A percentile compares a stretch with the other conserved stretches of the same genome.
phyloP scores from a whole-genome alignment of 2,329 filamentous ascomycete species.

The Colletotrichum tropicicola region DNA sequence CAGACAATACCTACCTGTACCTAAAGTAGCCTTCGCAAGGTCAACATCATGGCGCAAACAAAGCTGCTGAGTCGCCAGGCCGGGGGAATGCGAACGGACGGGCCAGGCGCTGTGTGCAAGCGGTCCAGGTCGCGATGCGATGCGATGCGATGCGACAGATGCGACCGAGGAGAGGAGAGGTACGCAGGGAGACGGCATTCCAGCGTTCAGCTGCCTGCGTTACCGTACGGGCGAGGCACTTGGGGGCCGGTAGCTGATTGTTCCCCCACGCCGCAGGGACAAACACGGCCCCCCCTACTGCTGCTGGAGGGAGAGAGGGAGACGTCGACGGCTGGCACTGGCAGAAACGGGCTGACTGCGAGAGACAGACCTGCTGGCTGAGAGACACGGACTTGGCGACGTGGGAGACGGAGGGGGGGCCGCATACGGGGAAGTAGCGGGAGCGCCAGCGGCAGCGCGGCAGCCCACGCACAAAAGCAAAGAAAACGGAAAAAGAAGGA shows the following conservation, averaged over 20 bases:
- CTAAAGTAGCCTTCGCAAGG: too few species aligned
- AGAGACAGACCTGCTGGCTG: neutral
- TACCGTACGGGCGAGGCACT: neutral
- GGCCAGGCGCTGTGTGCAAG: conserved; percentile 14
- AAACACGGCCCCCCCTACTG: conserved; percentile 2
- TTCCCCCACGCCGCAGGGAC: conserved; percentile 23
- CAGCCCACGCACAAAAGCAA: neutral
- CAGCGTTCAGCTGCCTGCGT: neutral
- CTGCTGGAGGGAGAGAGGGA: neutral
- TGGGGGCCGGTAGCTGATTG: neutral
- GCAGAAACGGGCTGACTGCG: neutral
- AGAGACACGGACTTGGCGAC: neutral
- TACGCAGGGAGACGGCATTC: conserved; percentile 26
- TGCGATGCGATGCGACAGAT: neutral
- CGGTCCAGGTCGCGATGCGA: conserved; percentile 9
- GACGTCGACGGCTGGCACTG: neutral
- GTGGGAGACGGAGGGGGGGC: neutral
- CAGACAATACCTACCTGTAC: too few species aligned
- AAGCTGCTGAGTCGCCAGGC: conserved; percentile 9
- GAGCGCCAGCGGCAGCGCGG: conserved; percentile 5
- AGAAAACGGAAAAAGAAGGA: conserved; percentile 25
- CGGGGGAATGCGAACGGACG: conserved; percentile 16
- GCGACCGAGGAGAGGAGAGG: neutral
- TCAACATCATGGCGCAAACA: conserved; percentile 24
- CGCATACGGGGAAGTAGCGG: conserved; percentile 28